Percentiles rank a stretch among this genome's conserved stretches.
These are phyloP conservation scores for Pulveroboletus ravenelii DNA, from an alignment of 768 basidiomycete genomes.

Conservation along the genomic window DNA sequence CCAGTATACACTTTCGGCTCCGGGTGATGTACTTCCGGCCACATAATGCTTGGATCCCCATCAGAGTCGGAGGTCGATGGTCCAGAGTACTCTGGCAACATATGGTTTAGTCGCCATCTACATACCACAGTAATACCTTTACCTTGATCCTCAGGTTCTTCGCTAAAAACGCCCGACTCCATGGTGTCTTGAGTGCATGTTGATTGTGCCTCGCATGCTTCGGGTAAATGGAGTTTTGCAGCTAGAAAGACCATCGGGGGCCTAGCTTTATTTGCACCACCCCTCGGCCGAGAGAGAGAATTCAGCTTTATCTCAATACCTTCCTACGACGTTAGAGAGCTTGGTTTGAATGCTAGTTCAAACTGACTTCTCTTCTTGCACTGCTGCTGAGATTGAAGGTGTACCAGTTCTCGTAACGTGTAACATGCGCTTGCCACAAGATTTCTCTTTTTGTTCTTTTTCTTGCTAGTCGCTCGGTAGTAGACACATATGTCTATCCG, in stretches of 20 bases:
- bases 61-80: slow-evolving; percentile 10
- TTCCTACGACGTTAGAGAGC: slow-evolving; percentile 18
- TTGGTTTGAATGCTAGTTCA: background rate
- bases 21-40: slow-evolving; percentile 8
- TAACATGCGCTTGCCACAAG: slow-evolving; percentile 50
- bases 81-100: slow-evolving; percentile 4
- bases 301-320: slow-evolving; percentile 45
- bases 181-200: background rate
- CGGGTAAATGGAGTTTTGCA: slow-evolving; percentile 18
- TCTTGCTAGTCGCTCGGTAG: slow-evolving; percentile 56
- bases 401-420: slow-evolving; percentile 50
- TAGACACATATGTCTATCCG: slow-evolving; percentile 52
- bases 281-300: slow-evolving; percentile 18
- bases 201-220: background rate
- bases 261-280: slow-evolving; percentile 10
- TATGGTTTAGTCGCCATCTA: background rate
- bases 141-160: slow-evolving; percentile 16
- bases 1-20: slow-evolving; percentile 15
- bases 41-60: slow-evolving; percentile 5
- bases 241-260: slow-evolving; percentile 7
- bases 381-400: slow-evolving; percentile 39
- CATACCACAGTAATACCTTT: background rate
- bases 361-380: slow-evolving; percentile 41
- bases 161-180: background rate
- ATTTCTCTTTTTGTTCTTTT: slow-evolving; percentile 51